These are phyloP conservation scores for Penicillium herquei DNA, from an alignment of 495 filamentous ascomycete species.

Conservation along the genomic window DNA sequence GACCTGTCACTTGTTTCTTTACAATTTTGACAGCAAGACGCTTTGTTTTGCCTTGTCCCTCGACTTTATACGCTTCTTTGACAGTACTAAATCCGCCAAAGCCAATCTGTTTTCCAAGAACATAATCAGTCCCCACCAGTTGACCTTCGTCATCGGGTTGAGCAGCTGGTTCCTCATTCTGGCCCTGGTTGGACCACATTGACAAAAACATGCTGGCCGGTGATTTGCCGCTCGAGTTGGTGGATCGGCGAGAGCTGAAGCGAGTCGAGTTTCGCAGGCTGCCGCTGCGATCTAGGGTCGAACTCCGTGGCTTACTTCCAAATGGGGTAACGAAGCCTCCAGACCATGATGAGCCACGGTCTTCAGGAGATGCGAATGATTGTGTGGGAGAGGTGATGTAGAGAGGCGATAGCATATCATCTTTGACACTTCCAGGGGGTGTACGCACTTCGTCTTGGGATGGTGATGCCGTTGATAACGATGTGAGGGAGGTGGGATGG, in stretches of 20 bases:
- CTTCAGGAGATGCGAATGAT: slow-evolving; percentile 44
- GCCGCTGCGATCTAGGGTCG: slow-evolving; percentile 39
- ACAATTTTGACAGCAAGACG: slow-evolving; percentile 71
- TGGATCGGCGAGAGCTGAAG: slow-evolving; percentile 46
- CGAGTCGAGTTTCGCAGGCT: slow-evolving; percentile 38
- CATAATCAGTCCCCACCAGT: slow-evolving; percentile 68
- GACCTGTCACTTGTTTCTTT: slow-evolving; percentile 56
- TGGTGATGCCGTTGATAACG: slow-evolving; percentile 56
- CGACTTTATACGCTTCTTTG: slow-evolving; percentile 69
- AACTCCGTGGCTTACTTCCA: slow-evolving; percentile 42
- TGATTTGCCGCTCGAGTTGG: slow-evolving; percentile 47
- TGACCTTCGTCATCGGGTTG: slow-evolving; percentile 71
- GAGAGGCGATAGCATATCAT: slow-evolving; percentile 54
- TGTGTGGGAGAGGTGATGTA: slow-evolving; percentile 45
- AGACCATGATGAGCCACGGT: slow-evolving; percentile 46
- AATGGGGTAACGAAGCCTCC: slow-evolving; percentile 40
- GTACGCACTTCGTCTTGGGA: slow-evolving; percentile 51
- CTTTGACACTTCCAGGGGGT: slow-evolving; percentile 46
- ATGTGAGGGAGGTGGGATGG: slow-evolving; percentile 60
- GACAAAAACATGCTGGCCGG: slow-evolving; percentile 60
- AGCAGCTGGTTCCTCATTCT: slow-evolving; percentile 36
- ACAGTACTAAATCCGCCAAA: slow-evolving; percentile 70
- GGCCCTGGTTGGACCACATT: slow-evolving; percentile 45
- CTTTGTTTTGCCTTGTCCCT: slow-evolving; percentile 49
- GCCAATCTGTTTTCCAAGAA: slow-evolving; percentile 69